Evolutionary conservation across 495 filamentous ascomycete genomes (phyloP), one percentile per base, ranked within the genome.

Genomic region (Aspergillus funiculosus): DNA sequence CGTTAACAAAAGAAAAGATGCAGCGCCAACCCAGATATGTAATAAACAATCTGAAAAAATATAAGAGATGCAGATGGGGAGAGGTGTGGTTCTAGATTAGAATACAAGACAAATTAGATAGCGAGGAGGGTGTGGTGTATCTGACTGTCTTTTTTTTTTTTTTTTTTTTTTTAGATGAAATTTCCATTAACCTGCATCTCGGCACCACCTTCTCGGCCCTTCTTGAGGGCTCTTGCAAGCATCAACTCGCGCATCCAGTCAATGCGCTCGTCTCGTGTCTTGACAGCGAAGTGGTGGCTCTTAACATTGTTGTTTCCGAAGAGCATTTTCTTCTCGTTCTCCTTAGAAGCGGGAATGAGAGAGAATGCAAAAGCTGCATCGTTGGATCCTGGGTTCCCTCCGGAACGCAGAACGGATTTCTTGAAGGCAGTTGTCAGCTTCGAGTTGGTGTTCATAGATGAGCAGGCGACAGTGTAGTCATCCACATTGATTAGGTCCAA

Each of bases 231-330:
- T 62, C 90, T 95, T 4, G 91, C 90, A 17, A 98, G 79, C 92
- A 98, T 96, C 39, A 98, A 64, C 74, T 96, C 89, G 2, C 92
- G 71, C 92, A 96, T 95, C 92, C 92, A 98, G 52, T 95, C 91
- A 47, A 96, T 95, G 22, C 92, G 76, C 61, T 95, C 86, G 46
- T 97, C 88, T 0, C 88, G 74, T 43, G 73, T 78, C 62, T 84
- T 83, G 44, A 96, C 91, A 0, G 91, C 86, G 54, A 98, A 97
- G 57, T 95, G 87, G 56, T 98, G 91, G n/a, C 80, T 79, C 76
- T 95, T 96, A 41, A 74, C 76, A 25, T 61, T 60, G 34, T 59
- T 59, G 6, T 54, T 63, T 6, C 39, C 35, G 39, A 71, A 69
- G 1, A 48, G 43, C 30, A 82, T 86, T 38, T 67, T 64, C 42